Conservation (phyloP, 768 basidiomycete genomes). For the Tulasnella sp. region DNA sequence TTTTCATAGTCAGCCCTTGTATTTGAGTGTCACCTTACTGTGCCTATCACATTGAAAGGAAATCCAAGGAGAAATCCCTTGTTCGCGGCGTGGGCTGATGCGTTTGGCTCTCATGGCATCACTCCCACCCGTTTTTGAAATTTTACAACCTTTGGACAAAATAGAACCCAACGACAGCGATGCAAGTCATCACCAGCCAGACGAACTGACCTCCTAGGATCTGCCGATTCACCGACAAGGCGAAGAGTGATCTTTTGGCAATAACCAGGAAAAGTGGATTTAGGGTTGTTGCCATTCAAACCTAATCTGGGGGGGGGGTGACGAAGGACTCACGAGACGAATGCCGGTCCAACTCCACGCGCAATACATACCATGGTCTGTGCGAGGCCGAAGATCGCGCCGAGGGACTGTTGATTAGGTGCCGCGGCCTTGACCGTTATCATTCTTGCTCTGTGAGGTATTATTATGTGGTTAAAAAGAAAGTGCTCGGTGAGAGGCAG, state of each 20-base stretch:
- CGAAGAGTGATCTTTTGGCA: constrained; percentile 15
- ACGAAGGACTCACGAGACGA: not conserved
- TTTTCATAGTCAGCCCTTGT: no score
- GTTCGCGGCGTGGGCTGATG: no score
- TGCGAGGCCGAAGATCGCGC: not conserved
- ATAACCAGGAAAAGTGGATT: not conserved
- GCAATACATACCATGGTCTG: not conserved
- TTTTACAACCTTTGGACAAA: no score
- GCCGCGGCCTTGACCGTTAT: not conserved
- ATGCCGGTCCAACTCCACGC: not conserved
- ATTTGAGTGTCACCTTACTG: no score
- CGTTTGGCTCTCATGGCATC: no score
- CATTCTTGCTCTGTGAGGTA: not conserved
- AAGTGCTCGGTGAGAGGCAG: no score
- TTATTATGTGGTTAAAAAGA: not conserved
- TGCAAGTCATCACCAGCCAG: constrained; percentile 2
- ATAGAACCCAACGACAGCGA: no score
- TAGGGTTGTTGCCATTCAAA: not conserved
- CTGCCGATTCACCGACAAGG: constrained; percentile 5
- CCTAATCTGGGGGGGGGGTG: no score
- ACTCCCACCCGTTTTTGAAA: no score
- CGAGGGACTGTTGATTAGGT: not conserved
- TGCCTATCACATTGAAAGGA: no score
- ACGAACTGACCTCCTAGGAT: constrained; percentile 14
- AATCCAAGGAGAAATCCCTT: no score